These are phyloP conservation scores for Ganoderma sinense DNA, from an alignment of 1,284 basidiomycete species.

Conservation along the genomic window DNA sequence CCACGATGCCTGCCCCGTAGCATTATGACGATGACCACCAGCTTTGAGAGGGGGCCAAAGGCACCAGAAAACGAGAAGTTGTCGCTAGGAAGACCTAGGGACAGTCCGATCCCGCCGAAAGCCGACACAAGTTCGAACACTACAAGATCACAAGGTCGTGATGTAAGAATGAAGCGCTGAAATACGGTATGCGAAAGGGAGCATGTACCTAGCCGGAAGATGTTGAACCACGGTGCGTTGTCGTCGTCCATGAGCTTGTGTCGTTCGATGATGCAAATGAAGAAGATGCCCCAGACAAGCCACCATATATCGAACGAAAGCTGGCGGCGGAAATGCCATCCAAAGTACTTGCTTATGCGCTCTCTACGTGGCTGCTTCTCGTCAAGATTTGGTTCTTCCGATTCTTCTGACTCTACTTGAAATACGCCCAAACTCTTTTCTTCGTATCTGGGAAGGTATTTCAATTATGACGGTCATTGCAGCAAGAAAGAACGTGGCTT, in stretches of 20 bases:
- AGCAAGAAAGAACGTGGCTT: constrained; percentile 41
- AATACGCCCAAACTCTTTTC: constrained; percentile 73
- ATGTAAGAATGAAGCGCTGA: neutral
- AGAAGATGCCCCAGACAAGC: constrained; percentile 67
- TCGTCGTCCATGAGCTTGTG: constrained; percentile 59
- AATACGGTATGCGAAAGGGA: neutral
- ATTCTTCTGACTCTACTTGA: constrained; percentile 54
- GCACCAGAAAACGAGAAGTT: constrained; percentile 57
- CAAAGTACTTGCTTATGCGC: constrained; percentile 61
- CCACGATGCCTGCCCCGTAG: constrained; percentile 66
- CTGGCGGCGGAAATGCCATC: constrained; percentile 74
- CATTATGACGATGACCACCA: constrained; percentile 68
- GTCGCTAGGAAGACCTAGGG: constrained; percentile 55
- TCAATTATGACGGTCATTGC: neutral
- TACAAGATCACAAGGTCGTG: constrained; percentile 25
- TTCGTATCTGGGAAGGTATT: constrained; percentile 54
- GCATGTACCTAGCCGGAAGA: constrained; percentile 52
- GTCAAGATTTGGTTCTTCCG: constrained; percentile 48
- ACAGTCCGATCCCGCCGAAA: constrained; percentile 66
- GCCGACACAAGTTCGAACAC: constrained; percentile 65
- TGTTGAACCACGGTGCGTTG: constrained; percentile 66
- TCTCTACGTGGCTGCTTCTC: constrained; percentile 48
- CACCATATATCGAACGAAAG: constrained; percentile 70
- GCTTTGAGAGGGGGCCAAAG: constrained; percentile 60
- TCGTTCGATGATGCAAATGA: constrained; percentile 75